phyloP scores from a whole-genome alignment of 345 rosid species.

The Populus ilicifolia region DNA sequence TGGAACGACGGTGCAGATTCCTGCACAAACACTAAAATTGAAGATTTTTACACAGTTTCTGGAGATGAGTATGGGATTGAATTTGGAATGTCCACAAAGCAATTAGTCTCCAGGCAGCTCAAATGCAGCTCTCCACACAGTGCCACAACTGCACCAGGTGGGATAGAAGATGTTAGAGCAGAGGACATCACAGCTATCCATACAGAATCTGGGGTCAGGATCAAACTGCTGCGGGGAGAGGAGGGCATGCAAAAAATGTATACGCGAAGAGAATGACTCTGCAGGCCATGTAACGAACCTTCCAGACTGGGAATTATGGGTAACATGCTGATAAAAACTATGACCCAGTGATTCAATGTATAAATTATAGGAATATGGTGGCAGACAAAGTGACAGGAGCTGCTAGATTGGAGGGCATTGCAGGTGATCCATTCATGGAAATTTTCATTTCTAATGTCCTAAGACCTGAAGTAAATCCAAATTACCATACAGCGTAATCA shows the following conservation, averaged over 20 bases:
- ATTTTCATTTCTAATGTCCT: conserved; percentile 58
- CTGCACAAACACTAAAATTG: conserved; percentile 77
- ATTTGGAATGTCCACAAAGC: conserved; percentile 66
- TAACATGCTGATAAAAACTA: conserved; percentile 58
- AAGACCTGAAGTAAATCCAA: neutral
- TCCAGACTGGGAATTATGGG: conserved; percentile 71
- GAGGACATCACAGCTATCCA: conserved; percentile 65
- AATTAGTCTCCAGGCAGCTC: conserved; percentile 53
- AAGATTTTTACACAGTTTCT: conserved; percentile 81
- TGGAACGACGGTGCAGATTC: conserved; percentile 48
- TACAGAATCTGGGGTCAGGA: conserved; percentile 71
- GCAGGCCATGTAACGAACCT: conserved; percentile 81
- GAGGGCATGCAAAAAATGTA: too few relatives aligned
- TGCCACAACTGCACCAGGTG: conserved; percentile 69
- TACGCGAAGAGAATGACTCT: conserved; percentile 15
- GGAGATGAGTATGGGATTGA: conserved; percentile 83
- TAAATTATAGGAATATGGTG: conserved; percentile 59
- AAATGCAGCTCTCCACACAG: conserved; percentile 76
- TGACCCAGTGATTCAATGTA: conserved; percentile 50
- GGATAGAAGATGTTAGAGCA: conserved; percentile 73
- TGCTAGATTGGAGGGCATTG: conserved; percentile 61
- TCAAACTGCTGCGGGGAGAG: too few relatives aligned
- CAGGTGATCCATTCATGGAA: conserved; percentile 53
- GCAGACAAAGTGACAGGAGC: conserved; percentile 67
- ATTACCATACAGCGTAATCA: neutral